Evolutionary conservation across 805 yeast species (phyloP), one percentile per base, ranked within the genome.

Genomic region (Isabelozyma pseudorhagii): DNA sequence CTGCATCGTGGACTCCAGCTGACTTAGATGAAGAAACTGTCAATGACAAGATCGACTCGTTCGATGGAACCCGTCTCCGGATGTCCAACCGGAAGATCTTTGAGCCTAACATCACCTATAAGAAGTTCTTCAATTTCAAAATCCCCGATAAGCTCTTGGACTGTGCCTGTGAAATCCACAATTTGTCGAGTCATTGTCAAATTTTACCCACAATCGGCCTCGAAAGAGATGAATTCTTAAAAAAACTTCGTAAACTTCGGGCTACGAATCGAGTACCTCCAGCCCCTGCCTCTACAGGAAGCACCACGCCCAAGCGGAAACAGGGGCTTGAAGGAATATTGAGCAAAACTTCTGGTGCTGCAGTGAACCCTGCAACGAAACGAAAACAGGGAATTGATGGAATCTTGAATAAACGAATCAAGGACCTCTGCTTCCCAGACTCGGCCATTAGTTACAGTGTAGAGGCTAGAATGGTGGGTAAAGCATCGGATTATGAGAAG

Each of bases 1-100:
- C 56, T 17, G 68, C 69, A 5, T 61, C 65, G 28, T 65, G 69
- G 68, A 62, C 68, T 0, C 68, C 67, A 1, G 67, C 61, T 4
- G 46, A 48, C 13, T 42, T 42, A 18, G 54, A 58, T 18, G 59
- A 57, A 27, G 34, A 44, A 6, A 38, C 31, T 10, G 34, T 18
- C 8, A 51, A 44, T 6, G 53, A 28, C 15, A 46, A 45, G 11
- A 38, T 53, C n/a, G 68, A 64, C 42, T 61, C 62, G 1, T 43
- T 54, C 8, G 68, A 64, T 46, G 55, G 58, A 34, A 47, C 63
- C 9, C 44, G 29, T 21, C 50, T 62, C 11, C 49, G 46, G 43
- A 50, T 65, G 18, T 52, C 61, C 4, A 25, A 17, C 31, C 56
- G 59, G n/a, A 52, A 57, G 46, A 45, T 46, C 6, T 55, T 65